phyloP scores from a whole-genome alignment of 2,329 filamentous ascomycete species.

The Hymenotorrendiella dingleyae region DNA sequence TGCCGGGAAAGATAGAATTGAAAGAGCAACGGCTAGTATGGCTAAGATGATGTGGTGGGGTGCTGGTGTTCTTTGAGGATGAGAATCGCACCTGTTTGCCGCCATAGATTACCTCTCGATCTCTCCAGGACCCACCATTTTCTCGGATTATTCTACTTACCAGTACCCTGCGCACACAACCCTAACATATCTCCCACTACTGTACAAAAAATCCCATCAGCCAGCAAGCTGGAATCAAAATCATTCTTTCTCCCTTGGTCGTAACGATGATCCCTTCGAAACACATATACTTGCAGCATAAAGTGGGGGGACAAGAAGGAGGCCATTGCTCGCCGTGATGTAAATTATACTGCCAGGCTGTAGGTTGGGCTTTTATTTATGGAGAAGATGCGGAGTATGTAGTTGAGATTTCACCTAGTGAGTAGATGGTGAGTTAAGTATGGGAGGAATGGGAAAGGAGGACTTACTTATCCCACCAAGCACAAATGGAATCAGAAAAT shows the following conservation, averaged over 20 bases:
- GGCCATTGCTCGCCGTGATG: constrained; percentile 31
- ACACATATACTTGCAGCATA: constrained; percentile 36
- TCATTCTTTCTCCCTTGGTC: constrained; percentile 30
- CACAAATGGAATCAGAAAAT: constrained; percentile 44
- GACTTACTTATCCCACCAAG: constrained; percentile 42
- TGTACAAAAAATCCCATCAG: constrained; percentile 24
- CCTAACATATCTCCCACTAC: neutral
- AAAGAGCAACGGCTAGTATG: constrained; percentile 3
- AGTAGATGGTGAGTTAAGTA: constrained; percentile 9
- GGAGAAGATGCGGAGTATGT: constrained; percentile 25
- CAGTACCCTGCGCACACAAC: neutral
- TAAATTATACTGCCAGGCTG: constrained; percentile 27
- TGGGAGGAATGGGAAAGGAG: neutral
- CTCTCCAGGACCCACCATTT: no score
- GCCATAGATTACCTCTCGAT: no score
- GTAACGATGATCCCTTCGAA: constrained; percentile 33
- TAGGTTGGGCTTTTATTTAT: constrained; percentile 18
- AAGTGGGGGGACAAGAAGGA: constrained; percentile 34
- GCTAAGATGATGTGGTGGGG: constrained; percentile 1
- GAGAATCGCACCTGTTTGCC: neutral
- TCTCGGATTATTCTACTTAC: no score
- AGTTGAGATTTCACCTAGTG: constrained; percentile 34
- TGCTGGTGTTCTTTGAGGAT: neutral
- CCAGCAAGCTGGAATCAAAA: constrained; percentile 29
- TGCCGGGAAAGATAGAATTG: constrained; percentile 1